Base-by-base conservation (phyloP, 116 monocot genomes). In the Iris pallida region DNA sequence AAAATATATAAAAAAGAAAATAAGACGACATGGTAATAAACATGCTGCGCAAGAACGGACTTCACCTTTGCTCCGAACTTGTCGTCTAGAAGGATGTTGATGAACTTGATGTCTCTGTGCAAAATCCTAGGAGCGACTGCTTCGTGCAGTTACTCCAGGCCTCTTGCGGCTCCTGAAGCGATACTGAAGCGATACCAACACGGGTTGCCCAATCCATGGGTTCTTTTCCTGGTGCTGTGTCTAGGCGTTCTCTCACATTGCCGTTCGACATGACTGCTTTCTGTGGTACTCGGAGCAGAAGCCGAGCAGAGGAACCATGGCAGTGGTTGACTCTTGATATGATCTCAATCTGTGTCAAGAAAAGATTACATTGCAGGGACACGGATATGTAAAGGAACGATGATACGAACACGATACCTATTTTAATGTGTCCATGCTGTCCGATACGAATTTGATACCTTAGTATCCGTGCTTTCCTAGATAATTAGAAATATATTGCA, bases 121-220 rank as follows among this genome's bases (percentile, higher is more conserved):
- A 97, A 76, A 70, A 97, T 90, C 63, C 87, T 90, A 4, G 92
- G 97, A 69, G 85, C 84, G 49, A 90, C 92, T 42, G 97, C 87
- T 83, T 97, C 92, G 73, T 97, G 97, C 9, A 97, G 81, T 76
- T 97, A 92, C 66, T 92, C 97, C 78, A 97, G 80, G 42, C 97
- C 97, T 73, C 74, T 85, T 70, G 97, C 92, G 72, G 73, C 79
- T 68, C 90, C 97, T 12, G 90, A 58, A 47, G 97, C 97, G n/a
- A n/a, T n/a, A n/a, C 97, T 12, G 90, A 58, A 47, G 97, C 30
- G 78, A 97, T 80, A 42, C 59, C 44, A 53, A 97, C 83, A 20
- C 97, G 84, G 52, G 81, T 90, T 45, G 46, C 64, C 97, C 97
- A 97, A 53, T 83, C 82, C 61, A 97, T 53, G 47, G 83, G 66